Base-by-base conservation (phyloP, 768 basidiomycete species). In the Naganishia friedmannii region DNA sequence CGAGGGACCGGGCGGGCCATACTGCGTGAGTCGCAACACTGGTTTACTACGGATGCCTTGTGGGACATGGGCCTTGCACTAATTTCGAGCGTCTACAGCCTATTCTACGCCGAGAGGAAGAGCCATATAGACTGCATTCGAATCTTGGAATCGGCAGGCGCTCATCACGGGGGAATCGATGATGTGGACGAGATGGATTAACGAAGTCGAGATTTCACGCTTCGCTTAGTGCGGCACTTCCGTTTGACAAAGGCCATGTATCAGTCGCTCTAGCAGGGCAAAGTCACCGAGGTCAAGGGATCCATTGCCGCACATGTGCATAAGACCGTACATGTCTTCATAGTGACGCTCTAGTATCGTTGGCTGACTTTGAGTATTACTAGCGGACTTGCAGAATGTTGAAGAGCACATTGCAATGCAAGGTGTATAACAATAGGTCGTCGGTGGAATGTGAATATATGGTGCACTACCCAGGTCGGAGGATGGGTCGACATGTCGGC, bases 1-100 rank as follows among this genome's bases (percentile, higher is more conserved):
- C 90, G 10, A 85, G 92, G 67, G 92, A 94, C 78, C 77, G 81
- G 0, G 83, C 93, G 54, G 92, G 90, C 1, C 91, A 93, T 75
- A 92, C 92, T 17, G 70, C 70, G 70, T 70, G 31, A 66, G 70
- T 70, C 34, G 45, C 17, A 2, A 2, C 5, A n/a, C 19, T 6
- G 12, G 23, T 45, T 29, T 26, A 10, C 19, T 9, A 42, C 23
- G 1, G 21, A 23, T 19, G 19, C 3, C 32, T n/a, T 58, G 28
- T 21, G n/a, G 21, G 12, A n/a, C 21, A 3, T 37, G 34, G 12
- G n/a, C 7, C 15, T 42, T 15, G n/a, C 4, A 48, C 34, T 58
- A 45, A 45, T 6, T 39, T 37, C 66, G 1, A 53, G 4, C 55
- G 8, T 29, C 29, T 68, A 15, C 17, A 71, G 55, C 6, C 34